phyloP scores from a whole-genome alignment of 1,284 basidiomycete species.

The Phenoliferia sp. region DNA sequence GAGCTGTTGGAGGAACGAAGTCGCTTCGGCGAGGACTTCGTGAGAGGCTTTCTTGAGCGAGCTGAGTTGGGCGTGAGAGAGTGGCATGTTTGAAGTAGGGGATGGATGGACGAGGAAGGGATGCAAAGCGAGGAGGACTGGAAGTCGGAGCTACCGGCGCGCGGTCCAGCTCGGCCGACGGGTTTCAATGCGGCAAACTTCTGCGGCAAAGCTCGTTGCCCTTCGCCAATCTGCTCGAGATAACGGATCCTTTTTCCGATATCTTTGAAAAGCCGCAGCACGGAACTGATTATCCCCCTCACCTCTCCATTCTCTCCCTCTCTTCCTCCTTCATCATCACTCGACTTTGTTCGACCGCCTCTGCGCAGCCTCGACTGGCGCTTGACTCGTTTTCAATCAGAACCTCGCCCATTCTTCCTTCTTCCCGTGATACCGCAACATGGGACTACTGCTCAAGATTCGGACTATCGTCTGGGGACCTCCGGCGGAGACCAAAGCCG shows the following conservation, averaged over 20 bases:
- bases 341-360: neutral
- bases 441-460: neutral
- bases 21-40: conserved; percentile 5
- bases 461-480: neutral
- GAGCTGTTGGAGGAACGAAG: neutral
- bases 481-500: neutral
- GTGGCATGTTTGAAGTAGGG: neutral
- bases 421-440: neutral
- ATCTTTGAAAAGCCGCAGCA: too few species aligned
- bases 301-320: neutral
- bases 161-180: too few species aligned
- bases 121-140: neutral
- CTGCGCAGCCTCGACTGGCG: too few species aligned
- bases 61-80: neutral
- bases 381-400: neutral
- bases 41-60: conserved; percentile 3
- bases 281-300: too few species aligned
- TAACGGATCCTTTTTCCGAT: too few species aligned
- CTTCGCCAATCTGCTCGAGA: too few species aligned
- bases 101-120: neutral
- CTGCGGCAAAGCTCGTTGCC: too few species aligned
- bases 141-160: too few species aligned
- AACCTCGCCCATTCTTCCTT: neutral
- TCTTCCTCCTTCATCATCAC: neutral
- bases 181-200: too few species aligned